Base-by-base conservation (phyloP, 208 protist species). In the Trichomonas vaginalis region DNA sequence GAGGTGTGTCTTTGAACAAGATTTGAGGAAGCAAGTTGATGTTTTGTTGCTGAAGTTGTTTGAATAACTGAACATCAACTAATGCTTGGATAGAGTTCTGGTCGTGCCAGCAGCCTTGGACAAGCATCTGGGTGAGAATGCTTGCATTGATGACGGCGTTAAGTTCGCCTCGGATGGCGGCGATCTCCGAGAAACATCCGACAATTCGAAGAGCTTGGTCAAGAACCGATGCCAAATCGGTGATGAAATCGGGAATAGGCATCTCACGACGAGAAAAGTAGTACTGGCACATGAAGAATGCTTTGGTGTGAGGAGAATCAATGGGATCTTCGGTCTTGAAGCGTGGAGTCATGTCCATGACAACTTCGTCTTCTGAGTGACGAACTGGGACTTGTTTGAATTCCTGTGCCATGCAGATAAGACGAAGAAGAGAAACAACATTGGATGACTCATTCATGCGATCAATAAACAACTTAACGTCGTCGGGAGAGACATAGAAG, bases 321-420 rank as follows among this genome's bases (percentile, higher is more conserved):
- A 98, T 97, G 23, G 97, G 96, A 35, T 96, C 39, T 86, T 96
- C 95, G 88, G 98, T 97, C 37, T 98, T 97, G 40, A 97, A 97
- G 97, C 10, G 98, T 51, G 97, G 97, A 35, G 97, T 96, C 37
- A 98, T 96, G 51, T 98, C 95, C 9, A 23, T 86, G 96, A 99
- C 99, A 10, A 99, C 23, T 0, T 98, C 97, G 96, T 99, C 99
- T 96, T 99, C 99, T 97, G 99, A 99, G 97, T 99, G 99, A 40
- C 99, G 98, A 46, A 99, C 80, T 37, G 95, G 96, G 3, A 97
- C 37, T 35, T 98, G 97, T 86, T 97, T 98, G 97, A 99, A 99
- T 97, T 99, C 99, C 37, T 98, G 96, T 10, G 98, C 98, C 86
- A 99, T 97, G 96, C 96, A 96, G 14, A 96, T 86, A 35, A 96